phyloP scores from a whole-genome alignment of 2,329 filamentous ascomycete genomes.

The Plenodomus tracheiphilus region DNA sequence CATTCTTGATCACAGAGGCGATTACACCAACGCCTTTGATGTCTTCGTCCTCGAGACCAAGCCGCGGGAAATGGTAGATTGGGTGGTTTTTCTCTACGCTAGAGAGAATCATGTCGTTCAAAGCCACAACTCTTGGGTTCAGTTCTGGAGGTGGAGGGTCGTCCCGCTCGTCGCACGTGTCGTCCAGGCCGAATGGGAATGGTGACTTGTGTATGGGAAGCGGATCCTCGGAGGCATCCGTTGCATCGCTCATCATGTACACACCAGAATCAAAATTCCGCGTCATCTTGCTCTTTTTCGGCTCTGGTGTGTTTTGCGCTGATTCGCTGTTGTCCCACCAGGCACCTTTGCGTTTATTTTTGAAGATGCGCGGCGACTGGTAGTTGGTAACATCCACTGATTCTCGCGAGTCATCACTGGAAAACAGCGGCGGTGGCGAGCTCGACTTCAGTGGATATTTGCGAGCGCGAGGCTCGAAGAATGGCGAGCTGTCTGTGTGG shows the following conservation, averaged over 20 bases:
- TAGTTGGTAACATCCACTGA: conserved; percentile 37
- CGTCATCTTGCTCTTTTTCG: conserved; percentile 33
- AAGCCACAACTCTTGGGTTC: neutral
- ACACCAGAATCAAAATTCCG: conserved; percentile 39
- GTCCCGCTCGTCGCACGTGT: conserved; percentile 3
- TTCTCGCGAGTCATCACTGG: conserved; percentile 36
- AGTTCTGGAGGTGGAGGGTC: conserved; percentile 2
- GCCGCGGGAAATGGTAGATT: conserved; percentile 17
- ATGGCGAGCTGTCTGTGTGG: conserved; percentile 28
- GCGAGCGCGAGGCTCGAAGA: conserved; percentile 21
- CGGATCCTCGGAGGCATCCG: conserved; percentile 18
- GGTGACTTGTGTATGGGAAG: conserved; percentile 18
- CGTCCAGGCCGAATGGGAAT: conserved; percentile 9
- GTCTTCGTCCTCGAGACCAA: conserved; percentile 23
- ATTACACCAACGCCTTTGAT: conserved; percentile 30
- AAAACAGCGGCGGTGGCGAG: conserved; percentile 38
- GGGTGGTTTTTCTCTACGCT: conserved; percentile 20
- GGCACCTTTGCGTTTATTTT: conserved; percentile 37
- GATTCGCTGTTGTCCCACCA: conserved; percentile 34
- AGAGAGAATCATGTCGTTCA: conserved; percentile 14
- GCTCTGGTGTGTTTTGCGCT: conserved; percentile 14
- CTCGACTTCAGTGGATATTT: conserved; percentile 35
- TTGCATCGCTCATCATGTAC: conserved; percentile 36
- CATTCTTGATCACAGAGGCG: conserved; percentile 28
- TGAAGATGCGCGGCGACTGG: conserved; percentile 34